Conservation (phyloP, 352 stramenopile species). For the Phytophthora chlamydospora region DNA sequence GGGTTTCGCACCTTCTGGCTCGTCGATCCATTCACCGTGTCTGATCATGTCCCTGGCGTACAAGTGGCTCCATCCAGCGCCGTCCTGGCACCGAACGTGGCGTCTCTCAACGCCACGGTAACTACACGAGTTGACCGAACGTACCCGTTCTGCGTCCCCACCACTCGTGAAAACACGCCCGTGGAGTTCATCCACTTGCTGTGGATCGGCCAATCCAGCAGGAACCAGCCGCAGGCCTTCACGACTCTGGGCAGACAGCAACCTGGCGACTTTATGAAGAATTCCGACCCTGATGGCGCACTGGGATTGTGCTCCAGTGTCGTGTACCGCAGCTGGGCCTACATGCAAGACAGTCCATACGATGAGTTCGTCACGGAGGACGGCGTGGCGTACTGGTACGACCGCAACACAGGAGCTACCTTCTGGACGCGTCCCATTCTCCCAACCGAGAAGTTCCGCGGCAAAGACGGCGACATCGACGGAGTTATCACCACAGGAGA, state of each 20-base stretch:
- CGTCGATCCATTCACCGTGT: constrained; percentile 57
- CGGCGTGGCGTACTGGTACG: constrained; percentile 92
- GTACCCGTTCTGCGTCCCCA: constrained; percentile 94
- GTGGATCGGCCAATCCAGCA: constrained; percentile 85
- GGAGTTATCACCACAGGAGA: constrained; percentile 78
- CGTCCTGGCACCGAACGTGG: constrained; percentile 59
- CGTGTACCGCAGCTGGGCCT: constrained; percentile 93
- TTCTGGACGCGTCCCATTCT: constrained; percentile 92
- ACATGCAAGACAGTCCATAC: constrained; percentile 83
- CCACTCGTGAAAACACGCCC: constrained; percentile 91
- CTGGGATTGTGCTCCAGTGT: constrained; percentile 86
- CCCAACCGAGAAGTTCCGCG: constrained; percentile 74
- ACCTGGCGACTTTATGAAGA: constrained; percentile 92
- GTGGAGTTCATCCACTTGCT: constrained; percentile 94
- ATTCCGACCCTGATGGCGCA: constrained; percentile 69
- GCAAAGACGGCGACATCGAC: constrained; percentile 79
- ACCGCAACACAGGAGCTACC: constrained; percentile 81
- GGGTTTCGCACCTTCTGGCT: constrained; percentile 92
- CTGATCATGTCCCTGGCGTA: constrained; percentile 58
- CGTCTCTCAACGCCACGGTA: constrained; percentile 82
- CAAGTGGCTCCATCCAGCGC: constrained; percentile 81
- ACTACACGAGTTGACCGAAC: constrained; percentile 88
- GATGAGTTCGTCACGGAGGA: constrained; percentile 93
- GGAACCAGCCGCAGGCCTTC: constrained; percentile 92
- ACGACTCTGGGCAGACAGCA: constrained; percentile 90